Evolutionary conservation across 1,284 basidiomycete genomes (phyloP), one percentile per base, ranked within the genome.

Genomic region (Somion occarium): DNA sequence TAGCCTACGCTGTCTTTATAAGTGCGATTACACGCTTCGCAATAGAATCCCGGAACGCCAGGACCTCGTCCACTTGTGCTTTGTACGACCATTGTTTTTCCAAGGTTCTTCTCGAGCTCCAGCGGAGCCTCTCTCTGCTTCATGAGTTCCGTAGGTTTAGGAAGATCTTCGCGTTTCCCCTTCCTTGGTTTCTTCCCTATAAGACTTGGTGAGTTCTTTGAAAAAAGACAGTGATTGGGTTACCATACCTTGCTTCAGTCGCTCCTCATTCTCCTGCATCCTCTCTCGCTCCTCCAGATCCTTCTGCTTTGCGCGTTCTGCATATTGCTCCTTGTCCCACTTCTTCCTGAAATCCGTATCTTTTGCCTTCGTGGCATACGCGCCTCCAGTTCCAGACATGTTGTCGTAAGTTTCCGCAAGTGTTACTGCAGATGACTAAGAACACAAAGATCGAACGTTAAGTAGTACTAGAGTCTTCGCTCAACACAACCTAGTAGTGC

Each of bases 1-100:
- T 98, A 99, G 1, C 85, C 90, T 23, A 88, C 79, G 53, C 86
- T 95, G 65, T 99, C 96, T 69, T 97, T 98, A 69, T 93, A 91
- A 19, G 91, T 97, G 58, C 92, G 76, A 59, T 83, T 88, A 66
- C 94, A 98, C 7, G 88, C 73, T 62, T 95, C 93, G 63, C 94
- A 98, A 67, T 83, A 89, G 72, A 96, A 98, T 0, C 94, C 94
- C 15, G 92, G 91, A 55, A 93, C 89, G 13, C 91, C 88, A 26
- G 92, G 82, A 0, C 93, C 93, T 54, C 79, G 76, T 23, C 84
- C 86, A 5, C 87, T 84, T 2, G 83, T 80, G 62, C 91, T 87
- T 61, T 88, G 82, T 7, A 98, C 93, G 52, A 98, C 86, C 77
- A 93, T 88, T 1, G 90, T 95, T 76, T 96, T 97, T 61, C 80